Conservation (phyloP, 257 asterid genomes). For the Solanum commersonii region DNA sequence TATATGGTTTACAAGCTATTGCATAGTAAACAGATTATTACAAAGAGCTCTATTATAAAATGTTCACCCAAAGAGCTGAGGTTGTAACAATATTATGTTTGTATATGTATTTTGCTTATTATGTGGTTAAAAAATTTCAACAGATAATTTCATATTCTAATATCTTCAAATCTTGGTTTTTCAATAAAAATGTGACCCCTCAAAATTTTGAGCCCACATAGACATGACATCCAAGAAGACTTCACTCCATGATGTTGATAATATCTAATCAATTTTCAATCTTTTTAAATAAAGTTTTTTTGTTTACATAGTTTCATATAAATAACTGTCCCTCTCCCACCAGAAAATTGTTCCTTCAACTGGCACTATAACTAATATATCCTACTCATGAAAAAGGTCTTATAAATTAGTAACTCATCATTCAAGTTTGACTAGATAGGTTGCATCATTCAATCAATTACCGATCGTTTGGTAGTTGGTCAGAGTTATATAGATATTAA, state of each 20-base stretch:
- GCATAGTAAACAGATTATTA: fast-evolving
- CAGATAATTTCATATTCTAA: not conserved
- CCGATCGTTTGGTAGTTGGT: not conserved
- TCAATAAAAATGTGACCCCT: not conserved
- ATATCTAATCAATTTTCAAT: not conserved
- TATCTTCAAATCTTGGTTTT: not conserved
- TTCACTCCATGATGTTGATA: constrained; percentile 5
- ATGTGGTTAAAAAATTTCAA: not conserved
- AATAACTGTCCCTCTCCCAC: not conserved
- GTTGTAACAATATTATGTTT: not conserved
- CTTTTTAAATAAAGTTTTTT: not conserved
- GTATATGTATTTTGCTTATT: not conserved
- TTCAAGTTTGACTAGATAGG: not conserved
- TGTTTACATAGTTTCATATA: not conserved
- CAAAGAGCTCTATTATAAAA: too few relatives aligned
- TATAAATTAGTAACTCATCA: not conserved
- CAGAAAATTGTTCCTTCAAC: not conserved
- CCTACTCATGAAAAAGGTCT: not conserved
- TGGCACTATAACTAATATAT: not conserved
- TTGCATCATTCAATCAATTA: not conserved
- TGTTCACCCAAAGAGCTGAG: not conserved
- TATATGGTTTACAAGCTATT: too few relatives aligned
- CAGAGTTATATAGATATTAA: not conserved
- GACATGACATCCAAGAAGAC: constrained; percentile 6
- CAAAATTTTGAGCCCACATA: not conserved